phyloP scores from a whole-genome alignment of 1,139 yeast species.

The Diutina siamensis region DNA sequence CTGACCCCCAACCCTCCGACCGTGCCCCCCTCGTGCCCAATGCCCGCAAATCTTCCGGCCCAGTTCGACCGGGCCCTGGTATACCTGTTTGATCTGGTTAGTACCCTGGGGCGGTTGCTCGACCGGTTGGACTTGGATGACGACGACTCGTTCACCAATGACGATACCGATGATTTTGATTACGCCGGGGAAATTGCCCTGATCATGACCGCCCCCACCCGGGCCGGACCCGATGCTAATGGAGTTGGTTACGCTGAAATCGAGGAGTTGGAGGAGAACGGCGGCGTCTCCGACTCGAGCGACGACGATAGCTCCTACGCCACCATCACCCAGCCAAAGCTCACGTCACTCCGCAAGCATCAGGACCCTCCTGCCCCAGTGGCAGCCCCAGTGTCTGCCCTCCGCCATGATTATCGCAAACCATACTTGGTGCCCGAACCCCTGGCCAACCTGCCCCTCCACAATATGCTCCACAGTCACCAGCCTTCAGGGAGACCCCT shows the following conservation, averaged over 20 bases:
- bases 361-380: background rate
- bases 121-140: conserved; percentile 28
- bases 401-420: background rate
- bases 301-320: background rate
- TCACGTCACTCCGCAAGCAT: background rate
- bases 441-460: background rate
- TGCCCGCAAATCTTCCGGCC: background rate
- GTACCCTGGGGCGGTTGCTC: conserved; percentile 31
- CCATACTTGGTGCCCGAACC: background rate
- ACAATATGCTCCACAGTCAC: background rate
- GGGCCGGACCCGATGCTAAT: background rate
- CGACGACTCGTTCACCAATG: background rate
- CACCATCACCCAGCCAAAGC: conserved; percentile 1
- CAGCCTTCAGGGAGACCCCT: background rate
- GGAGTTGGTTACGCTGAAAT: too few species aligned
- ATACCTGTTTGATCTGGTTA: conserved; percentile 34
- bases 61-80: conserved; percentile 9
- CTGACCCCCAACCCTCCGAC: background rate
- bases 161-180: conserved; percentile 1
- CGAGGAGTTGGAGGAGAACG: background rate
- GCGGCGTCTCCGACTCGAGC: background rate
- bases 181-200: conserved; percentile 1
- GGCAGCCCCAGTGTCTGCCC: too few species aligned
- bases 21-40: too few species aligned
- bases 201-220: conserved; percentile 1